Percentiles rank a stretch among this genome's conserved stretches.
Evolutionary conservation across 176 grass and related monocot genomes (phyloP).

Genomic region (Oryza punctata): DNA sequence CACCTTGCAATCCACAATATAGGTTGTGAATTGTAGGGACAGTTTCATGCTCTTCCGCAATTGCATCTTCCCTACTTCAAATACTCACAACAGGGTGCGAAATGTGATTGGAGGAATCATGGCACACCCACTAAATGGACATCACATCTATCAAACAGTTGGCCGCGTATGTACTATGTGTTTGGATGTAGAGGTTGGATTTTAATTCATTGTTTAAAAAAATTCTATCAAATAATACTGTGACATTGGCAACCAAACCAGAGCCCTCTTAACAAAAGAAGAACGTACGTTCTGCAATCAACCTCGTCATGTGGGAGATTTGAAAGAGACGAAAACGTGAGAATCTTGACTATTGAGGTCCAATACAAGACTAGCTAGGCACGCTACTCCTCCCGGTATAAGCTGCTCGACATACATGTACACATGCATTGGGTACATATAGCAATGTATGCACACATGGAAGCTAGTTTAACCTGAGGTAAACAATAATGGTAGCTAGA

Average conservation of each 20-base stretch:
- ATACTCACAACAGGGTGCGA: not conserved
- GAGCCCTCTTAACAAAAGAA: not conserved
- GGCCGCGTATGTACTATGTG: too few species aligned
- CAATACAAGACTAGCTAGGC: not conserved
- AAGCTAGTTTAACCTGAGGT: not conserved
- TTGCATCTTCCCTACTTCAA: not conserved
- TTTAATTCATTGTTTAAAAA: too few species aligned
- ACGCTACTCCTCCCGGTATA: not conserved
- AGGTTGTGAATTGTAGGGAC: not conserved
- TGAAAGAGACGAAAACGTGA: not conserved
- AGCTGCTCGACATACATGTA: not conserved
- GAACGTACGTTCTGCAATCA: too few species aligned
- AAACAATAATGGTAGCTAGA: conserved; percentile 12
- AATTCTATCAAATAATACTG: not conserved
- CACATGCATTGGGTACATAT: not conserved
- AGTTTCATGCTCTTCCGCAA: not conserved
- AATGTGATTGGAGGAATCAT: not conserved
- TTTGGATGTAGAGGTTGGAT: too few species aligned
- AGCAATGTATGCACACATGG: not conserved
- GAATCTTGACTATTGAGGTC: not conserved
- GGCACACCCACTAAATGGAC: not conserved
- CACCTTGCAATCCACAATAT: not conserved
- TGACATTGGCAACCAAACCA: not conserved
- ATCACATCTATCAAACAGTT: not conserved
- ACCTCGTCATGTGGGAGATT: not conserved